Evolutionary conservation across 2,329 filamentous ascomycete species (phyloP).

Genomic region (Aspergillus ochraceoroseus): DNA sequence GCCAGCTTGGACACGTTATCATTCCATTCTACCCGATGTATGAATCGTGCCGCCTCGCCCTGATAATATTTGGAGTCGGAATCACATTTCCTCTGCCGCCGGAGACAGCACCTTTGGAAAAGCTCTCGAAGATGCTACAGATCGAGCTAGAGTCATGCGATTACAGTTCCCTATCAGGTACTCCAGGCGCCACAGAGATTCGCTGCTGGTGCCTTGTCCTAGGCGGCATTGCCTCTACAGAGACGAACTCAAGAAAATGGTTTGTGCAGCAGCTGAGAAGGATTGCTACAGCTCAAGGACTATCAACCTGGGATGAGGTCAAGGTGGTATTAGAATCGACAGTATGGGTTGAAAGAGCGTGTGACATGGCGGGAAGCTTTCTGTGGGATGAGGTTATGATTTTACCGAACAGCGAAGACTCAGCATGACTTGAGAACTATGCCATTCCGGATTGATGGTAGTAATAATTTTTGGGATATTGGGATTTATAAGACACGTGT

Average conservation of each 20-base stretch:
- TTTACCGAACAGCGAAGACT: too few relatives aligned
- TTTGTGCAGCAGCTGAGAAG: neutral
- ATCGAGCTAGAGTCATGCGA: neutral
- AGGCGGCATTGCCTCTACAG: neutral
- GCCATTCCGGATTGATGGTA: too few relatives aligned
- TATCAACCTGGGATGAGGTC: neutral
- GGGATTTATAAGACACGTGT: too few relatives aligned
- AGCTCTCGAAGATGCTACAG: neutral
- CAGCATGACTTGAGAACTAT: too few relatives aligned
- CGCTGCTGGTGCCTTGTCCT: neutral
- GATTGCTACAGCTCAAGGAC: neutral
- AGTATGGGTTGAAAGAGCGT: neutral
- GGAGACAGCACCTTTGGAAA: neutral
- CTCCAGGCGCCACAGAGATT: too few relatives aligned
- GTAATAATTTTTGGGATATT: too few relatives aligned
- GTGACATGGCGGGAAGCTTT: neutral
- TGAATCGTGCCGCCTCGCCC: slow-evolving; percentile 2
- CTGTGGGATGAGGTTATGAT: neutral
- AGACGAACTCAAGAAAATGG: neutral
- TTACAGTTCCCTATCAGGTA: neutral
- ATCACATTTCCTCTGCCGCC: neutral
- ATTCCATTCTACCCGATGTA: neutral
- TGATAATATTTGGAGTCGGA: slow-evolving; percentile 1
- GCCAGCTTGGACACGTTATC: neutral
- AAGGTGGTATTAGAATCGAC: neutral